phyloP scores from a whole-genome alignment of 345 rosid genomes.

The Citrus maxima region DNA sequence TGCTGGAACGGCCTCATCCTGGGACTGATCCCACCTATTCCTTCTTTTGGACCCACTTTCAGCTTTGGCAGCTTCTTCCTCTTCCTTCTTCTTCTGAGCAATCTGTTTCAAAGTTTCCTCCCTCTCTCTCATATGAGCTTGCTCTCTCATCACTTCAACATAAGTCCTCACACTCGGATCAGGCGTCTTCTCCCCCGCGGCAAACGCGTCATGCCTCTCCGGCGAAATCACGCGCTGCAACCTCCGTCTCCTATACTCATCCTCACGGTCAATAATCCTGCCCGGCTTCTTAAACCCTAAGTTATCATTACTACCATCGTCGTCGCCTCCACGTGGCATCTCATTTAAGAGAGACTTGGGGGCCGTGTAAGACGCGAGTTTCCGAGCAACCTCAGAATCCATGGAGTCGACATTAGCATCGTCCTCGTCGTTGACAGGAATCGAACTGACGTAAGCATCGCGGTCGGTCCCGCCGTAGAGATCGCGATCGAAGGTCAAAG shows the following conservation, averaged over 20 bases:
- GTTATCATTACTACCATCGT: conserved; percentile 41
- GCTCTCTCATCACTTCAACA: conserved; percentile 84
- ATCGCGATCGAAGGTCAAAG: conserved; percentile 71
- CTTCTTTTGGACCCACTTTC: conserved; percentile 64
- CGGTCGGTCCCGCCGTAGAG: conserved; percentile 77
- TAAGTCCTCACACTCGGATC: conserved; percentile 73
- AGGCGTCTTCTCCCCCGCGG: conserved; percentile 92
- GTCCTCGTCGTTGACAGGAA: conserved; percentile 85
- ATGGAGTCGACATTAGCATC: conserved; percentile 55
- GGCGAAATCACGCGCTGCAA: conserved; percentile 85
- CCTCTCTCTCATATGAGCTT: conserved; percentile 54
- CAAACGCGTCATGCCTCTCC: conserved; percentile 86
- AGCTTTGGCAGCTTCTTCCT: conserved; percentile 65
- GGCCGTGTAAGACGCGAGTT: conserved; percentile 85
- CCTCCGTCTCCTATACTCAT: conserved; percentile 85
- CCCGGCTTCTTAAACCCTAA: conserved; percentile 63
- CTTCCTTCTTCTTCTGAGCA: conserved; percentile 73
- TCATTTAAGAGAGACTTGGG: conserved; percentile 78
- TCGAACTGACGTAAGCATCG: conserved; percentile 58
- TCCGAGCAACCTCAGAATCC: conserved; percentile 68
- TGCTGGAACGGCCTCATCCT: conserved; percentile 54
- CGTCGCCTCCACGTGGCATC: conserved; percentile 62
- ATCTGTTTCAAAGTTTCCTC: conserved; percentile 56
- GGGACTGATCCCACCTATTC: conserved; percentile 88
- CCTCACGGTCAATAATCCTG: conserved; percentile 86